Percentiles rank a stretch among this genome's conserved stretches.
phyloP scores from a whole-genome alignment of 805 yeast species.

The Wickerhamiella qilinensis region DNA sequence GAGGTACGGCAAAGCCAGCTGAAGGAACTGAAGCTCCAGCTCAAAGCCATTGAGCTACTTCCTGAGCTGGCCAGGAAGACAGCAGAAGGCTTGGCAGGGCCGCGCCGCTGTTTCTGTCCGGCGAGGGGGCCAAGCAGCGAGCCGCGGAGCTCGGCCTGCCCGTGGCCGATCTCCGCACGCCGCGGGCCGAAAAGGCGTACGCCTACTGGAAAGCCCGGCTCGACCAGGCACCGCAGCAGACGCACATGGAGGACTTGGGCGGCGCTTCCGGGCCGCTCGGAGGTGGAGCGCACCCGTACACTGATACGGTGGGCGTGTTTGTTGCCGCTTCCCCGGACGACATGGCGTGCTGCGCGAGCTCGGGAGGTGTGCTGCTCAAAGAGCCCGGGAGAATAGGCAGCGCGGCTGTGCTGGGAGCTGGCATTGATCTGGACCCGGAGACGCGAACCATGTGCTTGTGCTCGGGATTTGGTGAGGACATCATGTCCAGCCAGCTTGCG shows the following conservation, averaged over 20 bases:
- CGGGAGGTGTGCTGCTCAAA: conserved; percentile 26
- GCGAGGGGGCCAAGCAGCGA: conserved; percentile 20
- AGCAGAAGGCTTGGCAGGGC: conserved; percentile 8
- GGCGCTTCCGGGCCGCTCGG: not conserved
- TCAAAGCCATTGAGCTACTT: no score
- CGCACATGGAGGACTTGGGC: no score
- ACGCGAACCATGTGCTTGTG: conserved; percentile 14
- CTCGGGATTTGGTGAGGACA: conserved; percentile 28
- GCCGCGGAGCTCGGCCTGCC: conserved; percentile 13
- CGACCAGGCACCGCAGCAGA: conserved; percentile 3
- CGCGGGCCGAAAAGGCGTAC: conserved; percentile 7
- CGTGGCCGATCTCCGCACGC: conserved; percentile 9
- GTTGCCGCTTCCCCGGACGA: conserved; percentile 15
- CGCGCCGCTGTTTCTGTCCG: conserved; percentile 19
- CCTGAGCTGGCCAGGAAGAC: no score
- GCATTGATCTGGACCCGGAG: conserved; percentile 16
- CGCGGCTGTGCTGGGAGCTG: conserved; percentile 27
- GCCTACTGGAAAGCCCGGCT: conserved; percentile 9
- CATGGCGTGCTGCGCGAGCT: conserved; percentile 22
- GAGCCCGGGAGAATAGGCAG: conserved; percentile 27
- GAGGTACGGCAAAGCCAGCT: not conserved
- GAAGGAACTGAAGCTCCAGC: no score
- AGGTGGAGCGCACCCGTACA: conserved; percentile 5
- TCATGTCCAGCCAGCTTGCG: conserved; percentile 19
- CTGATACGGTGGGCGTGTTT: conserved; percentile 28